A percentile compares a stretch with the other conserved stretches of the same genome.
Evolutionary conservation across 2,329 filamentous ascomycete species (phyloP).

Genomic region (Leptodontidium sp.): DNA sequence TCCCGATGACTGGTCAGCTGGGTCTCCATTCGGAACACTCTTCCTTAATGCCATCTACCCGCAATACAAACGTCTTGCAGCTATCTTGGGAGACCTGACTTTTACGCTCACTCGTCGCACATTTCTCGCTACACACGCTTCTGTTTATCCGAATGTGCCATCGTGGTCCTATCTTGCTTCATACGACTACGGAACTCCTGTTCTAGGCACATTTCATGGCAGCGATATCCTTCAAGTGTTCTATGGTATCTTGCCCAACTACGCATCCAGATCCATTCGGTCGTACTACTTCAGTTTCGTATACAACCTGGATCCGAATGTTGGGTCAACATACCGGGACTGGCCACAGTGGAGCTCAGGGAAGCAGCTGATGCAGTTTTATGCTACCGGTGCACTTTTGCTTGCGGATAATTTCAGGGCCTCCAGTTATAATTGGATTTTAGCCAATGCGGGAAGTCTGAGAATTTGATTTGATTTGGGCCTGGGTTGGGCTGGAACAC

Average conservation of each 20-base stretch:
- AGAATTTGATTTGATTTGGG: constrained; percentile 6
- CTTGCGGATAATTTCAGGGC: constrained; percentile 58
- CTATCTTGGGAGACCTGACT: constrained; percentile 77
- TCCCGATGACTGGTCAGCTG: constrained; percentile 53
- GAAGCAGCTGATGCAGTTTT: constrained; percentile 60
- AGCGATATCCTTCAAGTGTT: constrained; percentile 75
- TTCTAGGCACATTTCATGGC: constrained; percentile 79
- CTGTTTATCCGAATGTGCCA: constrained; percentile 63
- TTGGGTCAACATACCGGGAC: constrained; percentile 49
- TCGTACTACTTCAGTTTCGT: constrained; percentile 79
- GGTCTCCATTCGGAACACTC: constrained; percentile 75
- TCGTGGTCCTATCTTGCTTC: constrained; percentile 78
- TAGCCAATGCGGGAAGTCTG: constrained; percentile 39
- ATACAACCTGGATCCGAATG: constrained; percentile 75
- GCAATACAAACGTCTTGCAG: constrained; percentile 78
- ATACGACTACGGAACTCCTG: constrained; percentile 73
- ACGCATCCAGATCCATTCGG: constrained; percentile 65
- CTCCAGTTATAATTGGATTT: constrained; percentile 53
- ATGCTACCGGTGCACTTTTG: constrained; percentile 48
- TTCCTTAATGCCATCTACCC: constrained; percentile 76
- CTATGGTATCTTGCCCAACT: constrained; percentile 41
- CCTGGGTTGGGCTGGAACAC: background rate
- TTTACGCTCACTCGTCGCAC: constrained; percentile 76
- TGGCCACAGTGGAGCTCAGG: constrained; percentile 64
- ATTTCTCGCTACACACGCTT: constrained; percentile 60